Percentiles rank a stretch among this genome's conserved stretches.
Evolutionary conservation across 371 early-diverging fungal species (phyloP).

Genomic region (Synchytrium microbalum): DNA sequence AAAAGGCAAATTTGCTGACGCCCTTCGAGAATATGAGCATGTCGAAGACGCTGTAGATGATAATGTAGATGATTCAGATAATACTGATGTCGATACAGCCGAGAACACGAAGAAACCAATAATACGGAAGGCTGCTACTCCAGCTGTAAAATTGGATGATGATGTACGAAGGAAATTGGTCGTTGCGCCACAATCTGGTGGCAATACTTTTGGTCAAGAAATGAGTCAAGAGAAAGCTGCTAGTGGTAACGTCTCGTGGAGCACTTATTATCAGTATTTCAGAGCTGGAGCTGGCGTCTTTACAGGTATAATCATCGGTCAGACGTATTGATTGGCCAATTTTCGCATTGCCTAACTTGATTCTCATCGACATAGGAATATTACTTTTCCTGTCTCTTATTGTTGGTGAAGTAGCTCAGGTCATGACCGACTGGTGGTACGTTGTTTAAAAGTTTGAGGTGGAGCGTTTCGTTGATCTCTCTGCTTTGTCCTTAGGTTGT

Average conservation of each 20-base stretch:
- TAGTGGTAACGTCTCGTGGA: not conserved
- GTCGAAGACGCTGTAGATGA: not conserved
- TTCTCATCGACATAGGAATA: no score
- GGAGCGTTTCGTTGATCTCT: constrained; percentile 26
- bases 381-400: constrained; percentile 21
- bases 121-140: no score
- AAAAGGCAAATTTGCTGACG: constrained; percentile 11
- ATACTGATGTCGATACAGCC: not conserved
- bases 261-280: constrained; percentile 30
- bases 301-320: not conserved
- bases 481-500: constrained; percentile 12
- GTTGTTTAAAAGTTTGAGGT: no score
- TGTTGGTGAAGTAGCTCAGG: constrained; percentile 23
- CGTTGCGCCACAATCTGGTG: constrained; percentile 36
- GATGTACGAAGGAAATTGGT: constrained; percentile 25
- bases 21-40: constrained; percentile 17
- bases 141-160: not conserved
- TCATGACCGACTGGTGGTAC: constrained; percentile 28
- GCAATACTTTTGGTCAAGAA: constrained; percentile 28
- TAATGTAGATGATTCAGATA: constrained; percentile 6
- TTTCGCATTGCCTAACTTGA: constrained; percentile 11
- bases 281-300: constrained; percentile 33
- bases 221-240: constrained; percentile 4
- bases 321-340: no score
- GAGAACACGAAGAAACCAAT: not conserved